Conservation (phyloP, 768 basidiomycete genomes). For the Russula ochroleuca region DNA sequence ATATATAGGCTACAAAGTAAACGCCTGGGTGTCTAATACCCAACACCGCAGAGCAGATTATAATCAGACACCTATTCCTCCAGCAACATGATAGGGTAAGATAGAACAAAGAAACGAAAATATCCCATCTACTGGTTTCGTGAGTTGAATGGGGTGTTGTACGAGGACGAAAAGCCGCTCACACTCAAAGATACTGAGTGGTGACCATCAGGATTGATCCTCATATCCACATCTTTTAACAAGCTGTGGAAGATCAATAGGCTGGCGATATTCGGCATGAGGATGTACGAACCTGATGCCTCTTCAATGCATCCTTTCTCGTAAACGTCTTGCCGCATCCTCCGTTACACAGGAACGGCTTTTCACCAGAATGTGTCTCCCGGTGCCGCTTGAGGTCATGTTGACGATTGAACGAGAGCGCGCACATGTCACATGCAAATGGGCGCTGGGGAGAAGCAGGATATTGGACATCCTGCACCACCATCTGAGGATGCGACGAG, state of each 20-base stretch:
- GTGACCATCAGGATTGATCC: conserved; percentile 40
- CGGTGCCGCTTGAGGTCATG: conserved; percentile 82
- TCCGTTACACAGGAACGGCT: conserved; percentile 78
- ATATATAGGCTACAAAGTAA: conserved; percentile 26
- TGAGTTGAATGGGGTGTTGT: conserved; percentile 10
- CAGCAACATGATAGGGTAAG: conserved; percentile 8
- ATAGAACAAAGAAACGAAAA: background rate
- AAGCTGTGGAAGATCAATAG: conserved; percentile 41
- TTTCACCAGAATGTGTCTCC: conserved; percentile 82
- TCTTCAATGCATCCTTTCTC: conserved; percentile 79
- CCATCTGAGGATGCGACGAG: conserved; percentile 27
- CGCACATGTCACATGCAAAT: conserved; percentile 51
- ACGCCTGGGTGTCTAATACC: conserved; percentile 18
- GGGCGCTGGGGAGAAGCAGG: conserved; percentile 40
- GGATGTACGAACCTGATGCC: conserved; percentile 61
- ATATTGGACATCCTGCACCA: conserved; percentile 32
- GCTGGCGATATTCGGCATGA: background rate
- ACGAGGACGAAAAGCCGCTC: background rate
- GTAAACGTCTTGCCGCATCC: conserved; percentile 86
- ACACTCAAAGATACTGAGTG: conserved; percentile 13
- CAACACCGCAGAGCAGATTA: conserved; percentile 19
- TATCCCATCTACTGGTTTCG: conserved; percentile 5
- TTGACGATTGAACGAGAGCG: conserved; percentile 79
- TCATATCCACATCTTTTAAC: conserved; percentile 76
- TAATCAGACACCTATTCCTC: conserved; percentile 19